Evolutionary conservation across 352 stramenopile genomes (phyloP), one percentile per base, ranked within the genome.

Genomic region (Globisporangium abappressorium): DNA sequence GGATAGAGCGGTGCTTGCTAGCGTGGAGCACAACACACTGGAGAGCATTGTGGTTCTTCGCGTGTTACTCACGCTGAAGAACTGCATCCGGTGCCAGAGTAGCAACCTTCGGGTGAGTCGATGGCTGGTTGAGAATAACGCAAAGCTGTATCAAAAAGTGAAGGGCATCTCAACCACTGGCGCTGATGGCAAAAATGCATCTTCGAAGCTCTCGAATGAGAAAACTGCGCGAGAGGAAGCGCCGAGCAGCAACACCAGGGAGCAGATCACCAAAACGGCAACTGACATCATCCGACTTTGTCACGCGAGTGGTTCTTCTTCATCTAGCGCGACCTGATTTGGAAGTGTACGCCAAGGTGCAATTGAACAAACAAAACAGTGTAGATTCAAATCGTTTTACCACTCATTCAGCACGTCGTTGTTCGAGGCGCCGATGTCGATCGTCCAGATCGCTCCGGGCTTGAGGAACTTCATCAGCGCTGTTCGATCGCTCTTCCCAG

Each of bases 401-500:
- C 77, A 89, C 57, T 87, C 77, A 43, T 89, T 89, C 43, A 86
- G 55, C 69, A 87, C 75, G 55, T 89, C 78, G 46, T 78, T 89
- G 66, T 84, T 82, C 59, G 82, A 87, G 3, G 80, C 78, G 55
- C 85, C 85, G 70, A 95, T 92, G 70, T 95, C 87, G 60, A 95
- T 86, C 26, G 84, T 90, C 87, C 87, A 95, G 53, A 93, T 79
- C 41, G 81, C 80, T 8, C 80, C 80, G 11, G 86, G 76, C 60
- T 95, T 95, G 56, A 93, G 79, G 56, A 95, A 78, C 68, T 95
- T 95, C 53, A 84, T 79, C 41, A 95, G 66, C 38, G 79, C 81
- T 58, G 81, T 89, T 11, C 76, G 70, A 46, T 92, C 82, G 2
- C 73, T 89, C 68, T 93, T 92, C 49, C 78, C 83, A 3, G 75